phyloP scores from a whole-genome alignment of 1,139 yeast species.

The Debaryomyces sp. region DNA sequence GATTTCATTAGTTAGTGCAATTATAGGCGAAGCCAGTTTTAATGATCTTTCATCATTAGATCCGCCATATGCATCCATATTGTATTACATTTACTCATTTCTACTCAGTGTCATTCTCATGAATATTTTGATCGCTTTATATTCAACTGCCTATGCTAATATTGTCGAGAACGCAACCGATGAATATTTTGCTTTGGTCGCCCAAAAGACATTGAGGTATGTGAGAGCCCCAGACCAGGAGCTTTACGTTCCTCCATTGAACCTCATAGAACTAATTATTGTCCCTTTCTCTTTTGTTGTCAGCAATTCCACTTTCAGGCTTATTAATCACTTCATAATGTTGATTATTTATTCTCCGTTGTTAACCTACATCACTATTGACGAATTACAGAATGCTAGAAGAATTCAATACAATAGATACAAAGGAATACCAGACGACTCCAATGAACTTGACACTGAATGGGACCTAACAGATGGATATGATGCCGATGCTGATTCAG shows the following conservation, averaged over 20 bases:
- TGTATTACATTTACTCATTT: conserved; percentile 78
- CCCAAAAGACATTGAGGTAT: conserved; percentile 80
- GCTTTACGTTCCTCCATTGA: conserved; percentile 85
- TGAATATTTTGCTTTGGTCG: conserved; percentile 82
- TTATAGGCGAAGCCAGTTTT: conserved; percentile 74
- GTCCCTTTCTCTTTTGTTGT: conserved; percentile 36
- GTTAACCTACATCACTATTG: conserved; percentile 58
- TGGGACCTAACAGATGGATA: conserved; percentile 87
- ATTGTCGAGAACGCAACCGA: conserved; percentile 83
- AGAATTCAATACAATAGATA: conserved; percentile 73
- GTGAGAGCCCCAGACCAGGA: conserved; percentile 88
- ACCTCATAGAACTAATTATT: conserved; percentile 63
- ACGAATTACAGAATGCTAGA: conserved; percentile 67
- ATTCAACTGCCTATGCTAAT: conserved; percentile 79
- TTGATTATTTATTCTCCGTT: conserved; percentile 68
- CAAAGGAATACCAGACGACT: conserved; percentile 72
- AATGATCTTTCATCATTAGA: conserved; percentile 71
- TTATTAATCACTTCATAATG: conserved; percentile 58
- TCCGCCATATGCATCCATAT: conserved; percentile 79
- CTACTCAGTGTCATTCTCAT: conserved; percentile 72
- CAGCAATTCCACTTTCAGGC: conserved; percentile 28
- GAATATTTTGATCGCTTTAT: conserved; percentile 82
- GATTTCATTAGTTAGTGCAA: conserved; percentile 66
- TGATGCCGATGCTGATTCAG: conserved; percentile 37
- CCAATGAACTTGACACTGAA: conserved; percentile 75